A percentile compares a stretch with the other conserved stretches of the same genome.
phyloP scores from a whole-genome alignment of 768 basidiomycete genomes.

The Agrocybe pediades region DNA sequence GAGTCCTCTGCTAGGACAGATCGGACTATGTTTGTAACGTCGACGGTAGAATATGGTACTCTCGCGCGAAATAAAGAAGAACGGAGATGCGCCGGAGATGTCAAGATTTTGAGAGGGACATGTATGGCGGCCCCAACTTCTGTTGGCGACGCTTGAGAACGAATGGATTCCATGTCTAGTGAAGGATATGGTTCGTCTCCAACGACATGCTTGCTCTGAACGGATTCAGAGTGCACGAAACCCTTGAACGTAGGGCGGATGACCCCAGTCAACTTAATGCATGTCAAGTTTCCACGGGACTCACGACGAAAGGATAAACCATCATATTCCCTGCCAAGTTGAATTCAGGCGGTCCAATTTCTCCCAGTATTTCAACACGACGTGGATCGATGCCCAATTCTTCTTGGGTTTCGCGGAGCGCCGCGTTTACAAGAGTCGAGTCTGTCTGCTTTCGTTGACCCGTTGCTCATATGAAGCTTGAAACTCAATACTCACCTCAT shows the following conservation, averaged over 20 bases:
- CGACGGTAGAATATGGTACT: slow-evolving; percentile 65
- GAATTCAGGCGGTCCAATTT: slow-evolving; percentile 60
- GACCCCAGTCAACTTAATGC: slow-evolving; percentile 5
- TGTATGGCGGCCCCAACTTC: slow-evolving; percentile 78
- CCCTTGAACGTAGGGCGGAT: slow-evolving; percentile 21
- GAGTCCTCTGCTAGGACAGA: slow-evolving; percentile 21
- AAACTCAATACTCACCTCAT: slow-evolving; percentile 45
- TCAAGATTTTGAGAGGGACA: slow-evolving; percentile 58
- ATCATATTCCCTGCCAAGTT: slow-evolving; percentile 57
- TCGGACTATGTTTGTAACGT: slow-evolving; percentile 61
- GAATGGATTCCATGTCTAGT: slow-evolving; percentile 51
- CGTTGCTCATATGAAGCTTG: slow-evolving; percentile 10
- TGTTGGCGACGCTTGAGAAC: slow-evolving; percentile 43
- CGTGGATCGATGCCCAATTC: slow-evolving; percentile 66
- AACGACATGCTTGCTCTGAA: slow-evolving; percentile 8
- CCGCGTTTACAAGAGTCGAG: slow-evolving; percentile 52
- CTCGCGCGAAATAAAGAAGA: slow-evolving; percentile 55
- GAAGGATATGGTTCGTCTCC: slow-evolving; percentile 58
- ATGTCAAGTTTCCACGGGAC: slow-evolving; percentile 23
- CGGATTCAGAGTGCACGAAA: slow-evolving; percentile 31
- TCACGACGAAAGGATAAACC: slow-evolving; percentile 80
- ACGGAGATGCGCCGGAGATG: slow-evolving; percentile 49
- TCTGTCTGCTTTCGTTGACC: slow-evolving; percentile 44
- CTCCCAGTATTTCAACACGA: slow-evolving; percentile 67
- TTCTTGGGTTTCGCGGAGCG: slow-evolving; percentile 74